These are phyloP conservation scores for Saturnispora halmiae DNA, from an alignment of 805 yeast genomes.

Conservation along the genomic window DNA sequence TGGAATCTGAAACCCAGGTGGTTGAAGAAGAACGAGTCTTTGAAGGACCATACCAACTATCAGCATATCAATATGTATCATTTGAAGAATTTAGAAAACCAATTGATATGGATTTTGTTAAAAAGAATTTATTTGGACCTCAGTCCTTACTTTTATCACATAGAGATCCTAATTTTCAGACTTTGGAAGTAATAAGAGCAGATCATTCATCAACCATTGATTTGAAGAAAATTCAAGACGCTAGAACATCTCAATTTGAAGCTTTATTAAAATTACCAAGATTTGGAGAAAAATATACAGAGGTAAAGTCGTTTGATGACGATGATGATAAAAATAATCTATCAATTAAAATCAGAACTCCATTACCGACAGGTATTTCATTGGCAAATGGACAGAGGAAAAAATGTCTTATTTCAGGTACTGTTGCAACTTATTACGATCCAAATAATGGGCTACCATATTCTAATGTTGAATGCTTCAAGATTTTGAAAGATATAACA, in stretches of 20 bases:
- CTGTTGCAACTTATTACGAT: slow-evolving; percentile 74
- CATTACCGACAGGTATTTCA: slow-evolving; percentile 67
- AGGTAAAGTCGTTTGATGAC: slow-evolving; percentile 34
- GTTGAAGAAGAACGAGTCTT: slow-evolving; percentile 21
- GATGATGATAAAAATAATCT: slow-evolving; percentile 36
- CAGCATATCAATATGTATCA: slow-evolving; percentile 45
- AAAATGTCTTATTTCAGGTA: slow-evolving; percentile 68
- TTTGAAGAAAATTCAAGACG: slow-evolving; percentile 19
- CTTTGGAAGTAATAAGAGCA: slow-evolving; percentile 22
- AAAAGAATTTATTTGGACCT: slow-evolving; percentile 48
- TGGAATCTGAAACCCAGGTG: too few species aligned
- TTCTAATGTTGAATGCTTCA: slow-evolving; percentile 72
- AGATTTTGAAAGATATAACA: slow-evolving; percentile 45
- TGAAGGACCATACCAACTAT: slow-evolving; percentile 64
- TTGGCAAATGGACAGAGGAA: slow-evolving; percentile 60
- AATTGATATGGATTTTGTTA: slow-evolving; percentile 25
- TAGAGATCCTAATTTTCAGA: slow-evolving; percentile 47
- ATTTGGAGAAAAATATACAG: slow-evolving; percentile 48
- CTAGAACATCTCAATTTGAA: slow-evolving; percentile 30
- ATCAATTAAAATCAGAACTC: slow-evolving; percentile 47
- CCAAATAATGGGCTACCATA: slow-evolving; percentile 86
- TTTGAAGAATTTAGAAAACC: slow-evolving; percentile 39
- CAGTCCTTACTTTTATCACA: slow-evolving; percentile 45
- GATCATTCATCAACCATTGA: slow-evolving; percentile 23
- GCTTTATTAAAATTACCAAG: slow-evolving; percentile 43